Evolutionary conservation across 2,329 filamentous ascomycete genomes (phyloP).

Genomic region (Nemania abortiva): DNA sequence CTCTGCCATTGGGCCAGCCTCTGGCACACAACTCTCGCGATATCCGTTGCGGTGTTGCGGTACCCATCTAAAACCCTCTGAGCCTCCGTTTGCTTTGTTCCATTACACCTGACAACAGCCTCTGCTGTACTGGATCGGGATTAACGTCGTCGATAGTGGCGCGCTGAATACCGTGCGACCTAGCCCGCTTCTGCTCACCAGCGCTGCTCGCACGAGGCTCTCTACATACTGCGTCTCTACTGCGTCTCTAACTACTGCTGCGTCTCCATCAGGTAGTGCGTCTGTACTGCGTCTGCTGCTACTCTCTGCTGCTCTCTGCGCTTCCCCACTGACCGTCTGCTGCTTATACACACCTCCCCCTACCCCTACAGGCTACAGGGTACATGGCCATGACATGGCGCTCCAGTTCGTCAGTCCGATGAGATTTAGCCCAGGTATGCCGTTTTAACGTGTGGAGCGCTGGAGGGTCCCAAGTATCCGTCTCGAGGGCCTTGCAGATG

Average conservation of each 20-base stretch:
- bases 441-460: constrained; percentile 41
- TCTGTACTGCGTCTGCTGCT: not conserved
- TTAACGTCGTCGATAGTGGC: constrained; percentile 46
- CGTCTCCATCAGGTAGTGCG: too few relatives aligned
- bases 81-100: constrained; percentile 36
- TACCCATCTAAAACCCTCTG: constrained; percentile 30
- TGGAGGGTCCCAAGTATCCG: constrained; percentile 39
- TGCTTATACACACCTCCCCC: constrained; percentile 25
- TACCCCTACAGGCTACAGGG: constrained; percentile 12
- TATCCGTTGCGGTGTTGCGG: constrained; percentile 36
- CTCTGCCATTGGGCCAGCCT: constrained; percentile 33
- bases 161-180: constrained; percentile 46
- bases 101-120: constrained; percentile 45
- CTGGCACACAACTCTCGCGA: constrained; percentile 37
- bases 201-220: constrained; percentile 16
- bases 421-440: constrained; percentile 25
- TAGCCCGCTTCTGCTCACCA: constrained; percentile 27
- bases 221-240: not conserved
- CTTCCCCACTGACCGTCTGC: constrained; percentile 16
- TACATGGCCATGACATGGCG: not conserved
- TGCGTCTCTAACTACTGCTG: not conserved
- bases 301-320: constrained; percentile 3
- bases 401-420: constrained; percentile 14
- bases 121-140: constrained; percentile 40
- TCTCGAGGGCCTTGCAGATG: constrained; percentile 43